phyloP scores from a whole-genome alignment of 1,139 yeast species.

The Saccharomyces hybrid region DNA sequence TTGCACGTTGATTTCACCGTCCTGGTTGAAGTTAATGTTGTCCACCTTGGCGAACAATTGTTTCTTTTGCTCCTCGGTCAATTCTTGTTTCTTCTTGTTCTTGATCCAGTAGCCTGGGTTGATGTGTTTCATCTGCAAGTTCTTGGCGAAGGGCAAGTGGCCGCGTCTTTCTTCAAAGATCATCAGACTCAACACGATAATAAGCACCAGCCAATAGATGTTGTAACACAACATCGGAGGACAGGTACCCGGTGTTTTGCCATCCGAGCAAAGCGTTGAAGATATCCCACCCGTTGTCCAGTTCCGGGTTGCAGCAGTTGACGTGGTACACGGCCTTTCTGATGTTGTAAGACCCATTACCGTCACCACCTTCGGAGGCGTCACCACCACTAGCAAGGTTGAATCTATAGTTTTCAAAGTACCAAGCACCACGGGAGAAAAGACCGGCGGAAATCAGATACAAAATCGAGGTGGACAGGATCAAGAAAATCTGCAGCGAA shows the following conservation, averaged over 20 bases:
- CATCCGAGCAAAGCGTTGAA: slow-evolving; percentile 82
- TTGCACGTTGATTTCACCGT: slow-evolving; percentile 26
- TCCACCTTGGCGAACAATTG: slow-evolving; percentile 45
- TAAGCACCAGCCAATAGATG: slow-evolving; percentile 67
- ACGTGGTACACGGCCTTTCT: slow-evolving; percentile 79
- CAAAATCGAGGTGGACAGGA: slow-evolving; percentile 71
- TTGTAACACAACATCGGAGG: slow-evolving; percentile 82
- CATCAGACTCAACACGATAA: slow-evolving; percentile 50
- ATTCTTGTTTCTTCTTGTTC: slow-evolving; percentile 56
- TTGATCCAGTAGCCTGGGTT: slow-evolving; percentile 70
- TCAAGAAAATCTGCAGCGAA: slow-evolving; percentile 71
- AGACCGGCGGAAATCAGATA: slow-evolving; percentile 84
- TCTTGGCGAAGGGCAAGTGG: slow-evolving; percentile 54
- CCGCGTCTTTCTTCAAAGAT: slow-evolving; percentile 62
- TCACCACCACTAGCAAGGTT: slow-evolving; percentile 71
- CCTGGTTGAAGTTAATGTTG: slow-evolving; percentile 32
- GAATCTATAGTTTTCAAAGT: slow-evolving; percentile 59
- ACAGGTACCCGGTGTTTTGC: slow-evolving; percentile 88
- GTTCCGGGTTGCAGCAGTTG: slow-evolving; percentile 86
- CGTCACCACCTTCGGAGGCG: slow-evolving; percentile 81
- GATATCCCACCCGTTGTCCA: slow-evolving; percentile 87
- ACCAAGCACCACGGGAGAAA: slow-evolving; percentile 87
- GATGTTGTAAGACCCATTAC: slow-evolving; percentile 86
- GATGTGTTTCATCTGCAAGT: slow-evolving; percentile 45
- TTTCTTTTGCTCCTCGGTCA: slow-evolving; percentile 46